These are phyloP conservation scores for Thinopyrum obtusiflorum DNA, from an alignment of 202 grass and related monocot genomes.

Conservation along the genomic window DNA sequence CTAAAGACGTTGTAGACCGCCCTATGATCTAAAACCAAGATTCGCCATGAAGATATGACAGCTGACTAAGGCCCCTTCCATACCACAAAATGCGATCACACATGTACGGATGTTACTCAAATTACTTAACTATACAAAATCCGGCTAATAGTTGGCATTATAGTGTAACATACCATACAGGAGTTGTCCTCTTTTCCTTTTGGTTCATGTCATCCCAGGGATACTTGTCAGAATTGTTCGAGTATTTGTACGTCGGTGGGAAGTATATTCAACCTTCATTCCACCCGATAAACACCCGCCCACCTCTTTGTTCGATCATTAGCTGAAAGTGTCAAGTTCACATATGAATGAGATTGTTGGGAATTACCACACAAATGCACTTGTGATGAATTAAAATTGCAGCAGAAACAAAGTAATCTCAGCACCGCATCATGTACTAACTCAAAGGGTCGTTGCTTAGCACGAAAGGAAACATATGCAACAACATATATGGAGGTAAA, in stretches of 20 bases:
- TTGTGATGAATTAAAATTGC: too few species aligned
- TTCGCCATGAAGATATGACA: conserved; percentile 85
- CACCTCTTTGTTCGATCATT: conserved; percentile 81
- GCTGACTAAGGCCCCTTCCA: conserved; percentile 70
- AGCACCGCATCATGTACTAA: too few species aligned
- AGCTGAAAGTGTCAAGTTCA: conserved; percentile 55
- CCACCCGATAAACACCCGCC: conserved; percentile 87
- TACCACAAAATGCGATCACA: conserved; percentile 95
- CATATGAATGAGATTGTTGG: conserved; percentile 1
- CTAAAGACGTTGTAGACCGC: conserved; percentile 76
- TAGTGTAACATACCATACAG: conserved; percentile 66
- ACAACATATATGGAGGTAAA: too few species aligned
- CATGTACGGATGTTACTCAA: too few species aligned
- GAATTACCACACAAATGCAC: too few species aligned
- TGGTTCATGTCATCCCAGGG: conserved; percentile 84
- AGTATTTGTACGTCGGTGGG: conserved; percentile 98
- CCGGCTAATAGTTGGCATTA: background rate
- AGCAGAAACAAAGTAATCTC: too few species aligned
- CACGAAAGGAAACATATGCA: too few species aligned
- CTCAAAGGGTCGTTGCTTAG: too few species aligned
- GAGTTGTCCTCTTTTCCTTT: conserved; percentile 92
- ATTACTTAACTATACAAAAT: conserved; percentile 28
- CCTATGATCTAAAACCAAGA: conserved; percentile 90
- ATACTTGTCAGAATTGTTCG: conserved; percentile 94
- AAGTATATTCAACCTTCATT: conserved; percentile 94